Evolutionary conservation across 164 flowering plant genomes (phyloP).

Genomic region (Dillenia turbinata): DNA sequence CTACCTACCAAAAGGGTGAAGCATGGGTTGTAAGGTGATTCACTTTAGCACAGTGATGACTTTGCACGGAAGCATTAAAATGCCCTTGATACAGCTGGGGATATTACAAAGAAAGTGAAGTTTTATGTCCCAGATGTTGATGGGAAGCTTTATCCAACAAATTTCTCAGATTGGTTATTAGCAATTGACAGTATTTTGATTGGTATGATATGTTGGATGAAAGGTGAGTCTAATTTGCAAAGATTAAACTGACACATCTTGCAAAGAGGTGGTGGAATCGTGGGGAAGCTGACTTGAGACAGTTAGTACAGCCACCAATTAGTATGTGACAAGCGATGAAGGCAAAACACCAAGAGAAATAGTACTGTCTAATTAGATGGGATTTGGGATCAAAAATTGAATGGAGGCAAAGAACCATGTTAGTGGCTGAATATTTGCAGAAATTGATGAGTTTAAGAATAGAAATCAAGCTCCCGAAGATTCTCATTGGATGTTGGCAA

Average conservation of each 20-base stretch:
- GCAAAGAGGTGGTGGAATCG: conserved; percentile 1
- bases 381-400: not conserved
- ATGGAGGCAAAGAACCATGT: not conserved
- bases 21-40: not conserved
- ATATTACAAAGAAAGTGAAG: conserved; percentile 3
- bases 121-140: not conserved
- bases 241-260: not conserved
- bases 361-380: not conserved
- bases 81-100: not conserved
- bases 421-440: too few species aligned
- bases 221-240: not conserved
- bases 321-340: not conserved
- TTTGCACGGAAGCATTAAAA: not conserved
- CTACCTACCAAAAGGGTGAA: not conserved
- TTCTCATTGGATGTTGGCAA: too few species aligned
- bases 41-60: not conserved
- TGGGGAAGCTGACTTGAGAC: not conserved
- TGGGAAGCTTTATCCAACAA: not conserved
- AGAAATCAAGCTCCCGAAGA: too few species aligned
- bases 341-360: not conserved
- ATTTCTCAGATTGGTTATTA: not conserved
- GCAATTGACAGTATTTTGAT: conserved; percentile 1
- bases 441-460: too few species aligned
- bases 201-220: conserved; percentile 2
- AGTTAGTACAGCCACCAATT: not conserved